Percentiles rank a stretch among this genome's conserved stretches.
Evolutionary conservation across 192 early-diverging fungal species (phyloP).

Genomic region (Coemansia sp.): DNA sequence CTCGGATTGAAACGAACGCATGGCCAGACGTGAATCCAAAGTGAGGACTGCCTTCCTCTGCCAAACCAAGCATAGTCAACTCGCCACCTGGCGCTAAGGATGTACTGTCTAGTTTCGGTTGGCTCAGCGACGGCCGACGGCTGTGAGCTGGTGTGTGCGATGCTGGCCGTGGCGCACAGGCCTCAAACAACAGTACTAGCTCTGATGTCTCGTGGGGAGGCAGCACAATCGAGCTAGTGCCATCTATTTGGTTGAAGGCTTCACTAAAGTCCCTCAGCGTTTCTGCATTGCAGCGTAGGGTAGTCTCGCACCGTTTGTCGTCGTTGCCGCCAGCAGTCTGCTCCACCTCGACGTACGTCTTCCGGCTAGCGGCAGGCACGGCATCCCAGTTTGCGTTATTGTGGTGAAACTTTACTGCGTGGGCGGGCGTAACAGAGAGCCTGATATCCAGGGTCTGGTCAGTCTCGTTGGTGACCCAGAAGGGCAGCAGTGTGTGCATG

Average conservation of each 20-base stretch:
- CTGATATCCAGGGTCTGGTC: slow-evolving; percentile 7
- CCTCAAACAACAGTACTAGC: slow-evolving; percentile 77
- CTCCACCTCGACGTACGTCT: slow-evolving; percentile 23
- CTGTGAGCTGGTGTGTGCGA: slow-evolving; percentile 6
- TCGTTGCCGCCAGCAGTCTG: neutral
- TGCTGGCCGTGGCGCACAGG: neutral
- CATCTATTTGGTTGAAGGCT: slow-evolving; percentile 89
- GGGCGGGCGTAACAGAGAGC: slow-evolving; percentile 1
- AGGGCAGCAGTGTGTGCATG: slow-evolving; percentile 40
- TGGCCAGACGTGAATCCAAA: slow-evolving; percentile 7
- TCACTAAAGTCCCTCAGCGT: slow-evolving; percentile 70
- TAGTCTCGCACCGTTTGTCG: slow-evolving; percentile 4
- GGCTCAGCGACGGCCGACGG: slow-evolving; percentile 8
- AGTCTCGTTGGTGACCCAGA: slow-evolving; percentile 35
- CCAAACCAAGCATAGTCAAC: slow-evolving; percentile 15
- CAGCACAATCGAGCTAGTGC: slow-evolving; percentile 68
- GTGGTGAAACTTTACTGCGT: slow-evolving; percentile 27
- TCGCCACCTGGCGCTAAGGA: neutral
- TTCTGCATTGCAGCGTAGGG: slow-evolving; percentile 26
- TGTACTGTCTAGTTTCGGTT: neutral
- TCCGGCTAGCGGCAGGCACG: slow-evolving; percentile 10
- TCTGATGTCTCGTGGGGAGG: slow-evolving; percentile 63
- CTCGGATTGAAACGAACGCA: slow-evolving; percentile 1
- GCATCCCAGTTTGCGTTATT: slow-evolving; percentile 49
- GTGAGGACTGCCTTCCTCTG: slow-evolving; percentile 8